phyloP scores from a whole-genome alignment of 805 yeast genomes.

The Pichia manshurica region DNA sequence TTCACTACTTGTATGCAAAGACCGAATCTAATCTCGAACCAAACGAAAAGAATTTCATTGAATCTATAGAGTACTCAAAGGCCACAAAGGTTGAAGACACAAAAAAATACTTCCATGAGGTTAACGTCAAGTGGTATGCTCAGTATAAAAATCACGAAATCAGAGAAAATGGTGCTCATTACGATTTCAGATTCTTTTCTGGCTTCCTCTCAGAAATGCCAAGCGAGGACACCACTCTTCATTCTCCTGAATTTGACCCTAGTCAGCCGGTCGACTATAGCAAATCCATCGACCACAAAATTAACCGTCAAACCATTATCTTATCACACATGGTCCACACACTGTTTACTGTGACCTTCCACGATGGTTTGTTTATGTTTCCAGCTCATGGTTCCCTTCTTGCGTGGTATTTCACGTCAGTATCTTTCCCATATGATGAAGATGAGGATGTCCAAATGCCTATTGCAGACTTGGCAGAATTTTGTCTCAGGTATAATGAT shows the following conservation, averaged over 20 bases:
- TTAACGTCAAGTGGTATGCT: constrained; percentile 20
- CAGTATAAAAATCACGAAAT: constrained; percentile 26
- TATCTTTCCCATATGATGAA: constrained; percentile 51
- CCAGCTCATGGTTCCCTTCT: constrained; percentile 36
- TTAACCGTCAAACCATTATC: constrained; percentile 31
- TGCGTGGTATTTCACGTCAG: constrained; percentile 46
- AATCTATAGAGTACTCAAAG: constrained; percentile 30
- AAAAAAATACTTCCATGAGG: constrained; percentile 37
- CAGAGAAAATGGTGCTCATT: constrained; percentile 47
- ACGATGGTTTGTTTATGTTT: constrained; percentile 34
- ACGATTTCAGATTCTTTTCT: constrained; percentile 56
- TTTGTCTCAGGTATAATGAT: constrained; percentile 40
- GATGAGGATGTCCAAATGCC: constrained; percentile 50
- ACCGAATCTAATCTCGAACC: constrained; percentile 11
- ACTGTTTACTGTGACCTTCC: constrained; percentile 40
- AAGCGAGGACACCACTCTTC: constrained; percentile 5
- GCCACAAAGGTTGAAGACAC: constrained; percentile 22
- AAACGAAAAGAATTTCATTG: constrained; percentile 28
- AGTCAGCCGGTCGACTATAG: constrained; percentile 3
- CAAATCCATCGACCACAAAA: constrained; percentile 27
- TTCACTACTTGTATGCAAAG: neutral
- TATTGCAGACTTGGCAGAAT: constrained; percentile 42
- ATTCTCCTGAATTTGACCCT: constrained; percentile 11
- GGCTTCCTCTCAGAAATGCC: constrained; percentile 40
- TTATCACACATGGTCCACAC: constrained; percentile 38